Evolutionary conservation across 441 rosid genomes (phyloP).

Genomic region (Hypseocharis bilobata): DNA sequence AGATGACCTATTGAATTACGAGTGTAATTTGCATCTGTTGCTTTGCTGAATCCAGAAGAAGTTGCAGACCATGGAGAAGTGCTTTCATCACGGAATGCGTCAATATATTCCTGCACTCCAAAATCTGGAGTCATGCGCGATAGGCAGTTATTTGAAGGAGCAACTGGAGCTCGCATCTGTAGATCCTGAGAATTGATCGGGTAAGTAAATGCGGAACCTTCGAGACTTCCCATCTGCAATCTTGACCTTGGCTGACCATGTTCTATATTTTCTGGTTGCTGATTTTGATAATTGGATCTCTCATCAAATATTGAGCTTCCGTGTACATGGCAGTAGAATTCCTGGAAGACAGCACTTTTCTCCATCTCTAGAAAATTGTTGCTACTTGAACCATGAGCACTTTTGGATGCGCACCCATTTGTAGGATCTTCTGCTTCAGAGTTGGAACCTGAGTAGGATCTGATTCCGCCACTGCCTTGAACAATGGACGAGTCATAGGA

Average conservation of each 20-base stretch:
- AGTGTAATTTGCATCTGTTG: conserved; percentile 27
- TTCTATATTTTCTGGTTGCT: conserved; percentile 28
- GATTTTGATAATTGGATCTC: conserved; percentile 25
- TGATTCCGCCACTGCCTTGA: conserved; percentile 39
- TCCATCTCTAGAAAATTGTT: conserved; percentile 25
- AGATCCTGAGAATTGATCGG: conserved; percentile 27
- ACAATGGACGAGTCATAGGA: conserved; percentile 41
- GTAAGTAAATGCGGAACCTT: conserved; percentile 31
- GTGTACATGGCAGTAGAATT: conserved; percentile 25
- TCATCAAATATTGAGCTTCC: conserved; percentile 29
- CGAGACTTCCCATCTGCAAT: conserved; percentile 25
- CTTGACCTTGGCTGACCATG: conserved; percentile 28
- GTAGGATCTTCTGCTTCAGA: conserved; percentile 51
- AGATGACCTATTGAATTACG: conserved; percentile 19
- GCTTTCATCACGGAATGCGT: conserved; percentile 37
- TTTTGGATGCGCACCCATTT: conserved; percentile 28
- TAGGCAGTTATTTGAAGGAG: conserved; percentile 29
- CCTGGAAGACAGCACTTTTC: conserved; percentile 32
- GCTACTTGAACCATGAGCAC: conserved; percentile 25
- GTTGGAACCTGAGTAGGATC: conserved; percentile 44
- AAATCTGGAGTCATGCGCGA: conserved; percentile 27
- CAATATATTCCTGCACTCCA: conserved; percentile 28
- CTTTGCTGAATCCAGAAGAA: conserved; percentile 30
- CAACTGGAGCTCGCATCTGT: conserved; percentile 21
- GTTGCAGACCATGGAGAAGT: conserved; percentile 41